Evolutionary conservation across 768 basidiomycete genomes (phyloP).

Genomic region (Mycena venus): DNA sequence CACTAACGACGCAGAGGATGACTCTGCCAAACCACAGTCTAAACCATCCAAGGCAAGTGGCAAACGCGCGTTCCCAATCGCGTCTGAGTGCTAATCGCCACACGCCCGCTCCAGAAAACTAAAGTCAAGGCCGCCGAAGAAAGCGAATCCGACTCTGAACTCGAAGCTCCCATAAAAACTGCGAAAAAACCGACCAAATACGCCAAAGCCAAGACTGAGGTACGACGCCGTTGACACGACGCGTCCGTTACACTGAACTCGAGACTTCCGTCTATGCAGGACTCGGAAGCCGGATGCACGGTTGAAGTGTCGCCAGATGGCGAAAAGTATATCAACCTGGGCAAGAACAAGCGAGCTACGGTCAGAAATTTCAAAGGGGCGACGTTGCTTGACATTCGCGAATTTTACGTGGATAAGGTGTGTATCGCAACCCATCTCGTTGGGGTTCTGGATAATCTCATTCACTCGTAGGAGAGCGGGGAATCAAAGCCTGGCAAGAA

Average conservation of each 20-base stretch:
- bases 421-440: background rate
- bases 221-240: background rate
- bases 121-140: constrained; percentile 36
- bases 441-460: background rate
- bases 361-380: constrained; percentile 66
- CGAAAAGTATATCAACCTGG: constrained; percentile 75
- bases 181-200: constrained; percentile 54
- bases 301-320: constrained; percentile 42
- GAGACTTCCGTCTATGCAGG: constrained; percentile 29
- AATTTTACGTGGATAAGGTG: constrained; percentile 66
- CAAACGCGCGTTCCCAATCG: background rate
- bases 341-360: constrained; percentile 79
- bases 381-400: constrained; percentile 77
- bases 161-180: constrained; percentile 9
- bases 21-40: background rate
- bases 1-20: background rate
- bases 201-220: constrained; percentile 3
- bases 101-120: constrained; percentile 28
- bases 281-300: constrained; percentile 44
- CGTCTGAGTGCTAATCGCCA: background rate
- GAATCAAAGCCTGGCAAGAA: constrained; percentile 86
- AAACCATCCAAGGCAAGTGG: constrained; percentile 16
- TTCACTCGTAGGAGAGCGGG: constrained; percentile 45
- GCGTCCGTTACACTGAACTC: constrained; percentile 6
- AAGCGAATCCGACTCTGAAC: constrained; percentile 15